Base-by-base conservation (phyloP, 1,284 basidiomycete genomes). In the Pseudozyma sp. region DNA sequence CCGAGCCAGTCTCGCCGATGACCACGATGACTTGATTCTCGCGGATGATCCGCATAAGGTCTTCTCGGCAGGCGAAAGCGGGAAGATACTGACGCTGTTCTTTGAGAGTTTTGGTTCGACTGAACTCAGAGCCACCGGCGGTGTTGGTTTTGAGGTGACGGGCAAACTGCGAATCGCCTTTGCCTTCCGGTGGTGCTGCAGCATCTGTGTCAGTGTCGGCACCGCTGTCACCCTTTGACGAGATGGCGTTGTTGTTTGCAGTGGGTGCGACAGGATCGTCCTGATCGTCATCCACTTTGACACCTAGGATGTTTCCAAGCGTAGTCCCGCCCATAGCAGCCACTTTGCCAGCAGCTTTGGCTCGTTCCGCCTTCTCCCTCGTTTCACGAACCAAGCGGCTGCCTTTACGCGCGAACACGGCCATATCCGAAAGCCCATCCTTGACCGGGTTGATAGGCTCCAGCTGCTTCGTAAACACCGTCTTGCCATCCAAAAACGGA, bases 11-110 rank as follows among this genome's bases (percentile, higher is more conserved):
- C 86, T 98, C 95, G 19, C 96, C 95, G 43, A 98, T 92, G 42
- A 98, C 94, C 56, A 98, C 90, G 47, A 94, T 89, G 45, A 97
- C 84, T 90, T 99, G 96, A 82, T 99, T 97, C 78, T 99, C 97
- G 43, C 96, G 90, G 44, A 99, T 90, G 36, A 91, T 90, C 76
- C 90, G 91, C 88, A 99, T 90, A 39, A 99, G 87, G 54, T 97
- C 94, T 82, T 99, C 96, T 45, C 97, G 90, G 80, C 95, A 97
- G 4, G 97, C 97, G 85, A 99, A 99, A 0, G 97, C 97, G 1
- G 97, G 97, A 13, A 99, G 88, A 85, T 95, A 99, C 85, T 99
- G 96, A 74, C 97, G 86, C 85, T 99, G 97, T 86, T 99, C 92
- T 82, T 94, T 95, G 56, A 99, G 87, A 0, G 94, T 95, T 77